Percentiles rank a stretch among this genome's conserved stretches.
phyloP scores from a whole-genome alignment of 2,329 filamentous ascomycete species.

The Aspergillus persii region DNA sequence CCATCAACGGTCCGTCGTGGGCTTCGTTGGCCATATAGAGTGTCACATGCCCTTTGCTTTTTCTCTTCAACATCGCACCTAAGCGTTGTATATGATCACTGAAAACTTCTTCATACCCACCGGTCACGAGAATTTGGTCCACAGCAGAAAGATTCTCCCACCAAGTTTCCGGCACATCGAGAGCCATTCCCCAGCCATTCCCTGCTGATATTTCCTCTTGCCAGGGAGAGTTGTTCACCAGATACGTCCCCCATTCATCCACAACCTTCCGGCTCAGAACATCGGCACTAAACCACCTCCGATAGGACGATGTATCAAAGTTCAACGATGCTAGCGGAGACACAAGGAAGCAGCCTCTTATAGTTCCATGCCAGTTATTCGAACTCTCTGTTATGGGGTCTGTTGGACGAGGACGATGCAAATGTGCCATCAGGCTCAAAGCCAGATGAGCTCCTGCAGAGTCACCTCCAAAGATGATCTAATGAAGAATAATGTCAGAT shows the following conservation, averaged over 20 bases:
- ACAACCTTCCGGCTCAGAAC: slow-evolving; percentile 11
- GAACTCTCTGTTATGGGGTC: background rate
- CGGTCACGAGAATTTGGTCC: slow-evolving; percentile 16
- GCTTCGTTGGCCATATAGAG: slow-evolving; percentile 18
- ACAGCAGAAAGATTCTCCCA: slow-evolving; percentile 15
- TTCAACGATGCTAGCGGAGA: slow-evolving; percentile 19
- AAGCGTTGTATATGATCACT: slow-evolving; percentile 20
- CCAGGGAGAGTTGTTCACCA: slow-evolving; percentile 19
- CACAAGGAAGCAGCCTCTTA: slow-evolving; percentile 17
- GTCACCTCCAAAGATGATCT: slow-evolving; percentile 25
- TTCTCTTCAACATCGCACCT: slow-evolving; percentile 4
- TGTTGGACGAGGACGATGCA: background rate
- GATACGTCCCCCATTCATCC: slow-evolving; percentile 12
- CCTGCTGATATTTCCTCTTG: slow-evolving; percentile 16
- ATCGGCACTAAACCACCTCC: slow-evolving; percentile 11
- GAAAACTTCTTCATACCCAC: slow-evolving; percentile 22
- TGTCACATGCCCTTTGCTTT: slow-evolving; percentile 2
- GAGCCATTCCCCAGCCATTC: slow-evolving; percentile 23
- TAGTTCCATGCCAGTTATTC: background rate
- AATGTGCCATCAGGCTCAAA: slow-evolving; percentile 11
- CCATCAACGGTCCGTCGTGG: slow-evolving; percentile 24
- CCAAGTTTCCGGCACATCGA: slow-evolving; percentile 22
- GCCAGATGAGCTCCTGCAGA: slow-evolving; percentile 25
- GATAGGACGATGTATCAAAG: slow-evolving; percentile 13
- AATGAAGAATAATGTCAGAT: background rate